Conservation (phyloP, 352 stramenopile species). For the Peronospora tabacina region DNA sequence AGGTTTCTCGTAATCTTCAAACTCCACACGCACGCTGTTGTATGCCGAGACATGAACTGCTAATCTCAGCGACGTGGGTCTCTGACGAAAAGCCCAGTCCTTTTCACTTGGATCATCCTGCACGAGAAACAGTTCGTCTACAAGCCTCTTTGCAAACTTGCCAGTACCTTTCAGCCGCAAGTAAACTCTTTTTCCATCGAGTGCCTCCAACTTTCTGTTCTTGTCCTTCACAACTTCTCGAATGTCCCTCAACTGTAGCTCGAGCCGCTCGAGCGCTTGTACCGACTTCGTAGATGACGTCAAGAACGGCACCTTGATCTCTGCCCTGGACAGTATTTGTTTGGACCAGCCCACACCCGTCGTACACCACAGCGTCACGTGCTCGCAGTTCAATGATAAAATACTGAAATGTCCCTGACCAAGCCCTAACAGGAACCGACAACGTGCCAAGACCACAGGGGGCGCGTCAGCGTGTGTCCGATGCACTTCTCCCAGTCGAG, state of each 20-base stretch:
- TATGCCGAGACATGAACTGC: slow-evolving; percentile 33
- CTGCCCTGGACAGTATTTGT: slow-evolving; percentile 49
- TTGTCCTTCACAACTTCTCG: slow-evolving; percentile 23
- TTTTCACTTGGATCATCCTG: slow-evolving; percentile 50
- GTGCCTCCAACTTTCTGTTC: slow-evolving; percentile 28
- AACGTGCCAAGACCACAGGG: slow-evolving; percentile 62
- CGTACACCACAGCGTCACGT: slow-evolving; percentile 71
- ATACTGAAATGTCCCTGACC: slow-evolving; percentile 69
- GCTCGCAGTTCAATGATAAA: slow-evolving; percentile 64
- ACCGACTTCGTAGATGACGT: slow-evolving; percentile 28
- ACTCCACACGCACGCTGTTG: slow-evolving; percentile 50
- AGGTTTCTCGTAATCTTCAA: slow-evolving; percentile 35
- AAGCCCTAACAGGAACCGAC: slow-evolving; percentile 52
- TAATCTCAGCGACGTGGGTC: slow-evolving; percentile 44
- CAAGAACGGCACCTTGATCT: slow-evolving; percentile 42
- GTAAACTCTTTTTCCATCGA: slow-evolving; percentile 50
- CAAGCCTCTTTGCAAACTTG: slow-evolving; percentile 54
- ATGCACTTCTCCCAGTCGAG: slow-evolving; percentile 56
- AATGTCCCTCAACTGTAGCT: slow-evolving; percentile 30
- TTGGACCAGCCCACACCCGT: slow-evolving; percentile 71
- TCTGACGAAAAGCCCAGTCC: slow-evolving; percentile 54
- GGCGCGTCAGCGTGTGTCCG: slow-evolving; percentile 50
- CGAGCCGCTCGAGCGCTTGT: slow-evolving; percentile 27
- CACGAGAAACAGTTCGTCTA: slow-evolving; percentile 43
- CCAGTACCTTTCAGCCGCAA: slow-evolving; percentile 28